A percentile compares a stretch with the other conserved stretches of the same genome.
Evolutionary conservation across 2,329 filamentous ascomycete genomes (phyloP).

Genomic region (Dactylonectria macrodidyma): DNA sequence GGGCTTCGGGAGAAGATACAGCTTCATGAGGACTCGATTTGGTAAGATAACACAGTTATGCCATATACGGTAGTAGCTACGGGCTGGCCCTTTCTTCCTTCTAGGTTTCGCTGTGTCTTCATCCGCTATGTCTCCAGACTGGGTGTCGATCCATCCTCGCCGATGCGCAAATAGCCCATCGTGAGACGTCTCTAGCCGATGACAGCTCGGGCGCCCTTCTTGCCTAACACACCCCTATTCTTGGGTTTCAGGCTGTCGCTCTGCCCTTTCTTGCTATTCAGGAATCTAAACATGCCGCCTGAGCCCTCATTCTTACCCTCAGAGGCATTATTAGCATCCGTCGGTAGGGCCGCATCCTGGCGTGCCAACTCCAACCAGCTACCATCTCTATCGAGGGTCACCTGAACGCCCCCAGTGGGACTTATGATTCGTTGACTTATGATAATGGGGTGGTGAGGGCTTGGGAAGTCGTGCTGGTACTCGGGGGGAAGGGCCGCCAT

Average conservation of each 20-base stretch:
- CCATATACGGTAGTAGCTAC: background rate
- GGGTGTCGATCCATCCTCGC: slow-evolving; percentile 25
- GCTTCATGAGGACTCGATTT: too few species aligned
- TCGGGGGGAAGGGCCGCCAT: slow-evolving; percentile 52
- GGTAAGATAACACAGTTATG: too few species aligned
- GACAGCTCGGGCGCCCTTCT: slow-evolving; percentile 92
- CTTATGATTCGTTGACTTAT: slow-evolving; percentile 80
- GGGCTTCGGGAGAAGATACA: too few species aligned
- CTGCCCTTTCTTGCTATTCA: background rate
- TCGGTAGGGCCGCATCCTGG: slow-evolving; percentile 82
- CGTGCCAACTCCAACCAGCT: slow-evolving; percentile 94
- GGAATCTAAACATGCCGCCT: background rate
- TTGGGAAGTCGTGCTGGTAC: slow-evolving; percentile 57
- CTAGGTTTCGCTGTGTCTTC: background rate
- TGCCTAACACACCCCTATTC: slow-evolving; percentile 77
- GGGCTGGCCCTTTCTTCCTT: background rate
- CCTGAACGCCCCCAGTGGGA: slow-evolving; percentile 89
- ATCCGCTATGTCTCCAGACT: background rate
- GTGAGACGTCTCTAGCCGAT: slow-evolving; percentile 72
- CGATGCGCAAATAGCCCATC: slow-evolving; percentile 34
- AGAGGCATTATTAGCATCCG: slow-evolving; percentile 61
- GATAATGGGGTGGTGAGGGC: slow-evolving; percentile 64
- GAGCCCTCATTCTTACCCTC: background rate
- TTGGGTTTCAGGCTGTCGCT: background rate
- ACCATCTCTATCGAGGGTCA: slow-evolving; percentile 91